Conservation (phyloP, 345 rosid species). For the Eucalyptus virginea region DNA sequence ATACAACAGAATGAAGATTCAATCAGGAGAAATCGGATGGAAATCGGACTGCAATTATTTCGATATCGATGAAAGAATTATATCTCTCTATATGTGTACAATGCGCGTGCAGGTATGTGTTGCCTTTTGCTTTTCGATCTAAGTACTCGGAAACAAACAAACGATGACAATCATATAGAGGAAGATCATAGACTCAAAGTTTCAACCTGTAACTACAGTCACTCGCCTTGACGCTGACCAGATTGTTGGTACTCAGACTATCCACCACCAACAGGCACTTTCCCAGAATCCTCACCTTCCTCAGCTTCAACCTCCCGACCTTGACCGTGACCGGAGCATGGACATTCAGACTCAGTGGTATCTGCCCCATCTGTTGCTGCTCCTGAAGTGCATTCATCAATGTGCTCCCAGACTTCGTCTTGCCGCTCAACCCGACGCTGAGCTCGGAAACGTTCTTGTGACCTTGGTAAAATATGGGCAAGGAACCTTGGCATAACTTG, state of each 20-base stretch:
- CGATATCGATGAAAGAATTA: background rate
- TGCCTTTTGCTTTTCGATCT: background rate
- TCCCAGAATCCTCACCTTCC: slow-evolving; percentile 54
- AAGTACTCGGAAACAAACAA: background rate
- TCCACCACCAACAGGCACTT: slow-evolving; percentile 58
- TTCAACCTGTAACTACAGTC: slow-evolving; percentile 46
- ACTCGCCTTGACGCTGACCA: slow-evolving; percentile 51
- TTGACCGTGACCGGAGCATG: slow-evolving; percentile 54
- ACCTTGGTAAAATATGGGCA: slow-evolving; percentile 77
- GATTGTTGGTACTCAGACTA: slow-evolving; percentile 43
- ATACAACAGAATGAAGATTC: background rate
- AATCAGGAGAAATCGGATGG: background rate
- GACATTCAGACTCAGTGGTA: slow-evolving; percentile 57
- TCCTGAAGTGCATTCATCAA: slow-evolving; percentile 61
- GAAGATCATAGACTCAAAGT: background rate
- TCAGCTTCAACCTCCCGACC: slow-evolving; percentile 56
- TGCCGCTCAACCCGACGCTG: slow-evolving; percentile 39
- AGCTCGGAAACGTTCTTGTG: slow-evolving; percentile 50
- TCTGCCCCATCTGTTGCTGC: slow-evolving; percentile 60
- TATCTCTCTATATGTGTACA: background rate
- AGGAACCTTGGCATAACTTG: slow-evolving; percentile 49
- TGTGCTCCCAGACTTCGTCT: slow-evolving; percentile 32
- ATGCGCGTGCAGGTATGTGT: background rate
- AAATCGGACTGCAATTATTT: background rate
- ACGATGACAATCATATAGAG: background rate